A percentile compares a stretch with the other conserved stretches of the same genome.
These are phyloP conservation scores for Acephala macrosclerotiorum DNA, from an alignment of 2,329 filamentous ascomycete genomes.

Conservation along the genomic window DNA sequence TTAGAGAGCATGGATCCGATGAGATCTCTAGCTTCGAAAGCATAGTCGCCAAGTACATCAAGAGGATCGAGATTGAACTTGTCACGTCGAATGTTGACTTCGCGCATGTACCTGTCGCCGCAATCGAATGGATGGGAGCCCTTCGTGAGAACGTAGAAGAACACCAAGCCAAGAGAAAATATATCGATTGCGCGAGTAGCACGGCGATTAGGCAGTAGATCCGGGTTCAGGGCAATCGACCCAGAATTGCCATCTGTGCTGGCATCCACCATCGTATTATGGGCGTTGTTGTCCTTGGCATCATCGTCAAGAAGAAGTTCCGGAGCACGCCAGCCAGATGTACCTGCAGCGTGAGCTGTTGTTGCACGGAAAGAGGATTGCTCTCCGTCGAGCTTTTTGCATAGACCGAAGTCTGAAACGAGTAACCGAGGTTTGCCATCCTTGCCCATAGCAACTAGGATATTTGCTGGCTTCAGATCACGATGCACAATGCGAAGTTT, in stretches of 20 bases:
- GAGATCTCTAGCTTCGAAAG: slow-evolving; percentile 86
- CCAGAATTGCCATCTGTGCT: slow-evolving; percentile 68
- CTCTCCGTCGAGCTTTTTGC: slow-evolving; percentile 94
- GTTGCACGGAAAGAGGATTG: slow-evolving; percentile 95
- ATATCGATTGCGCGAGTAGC: slow-evolving; percentile 97
- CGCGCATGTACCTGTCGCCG: slow-evolving; percentile 92
- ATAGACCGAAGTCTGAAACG: slow-evolving; percentile 96
- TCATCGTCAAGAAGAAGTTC: slow-evolving; percentile 88
- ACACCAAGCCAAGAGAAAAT: slow-evolving; percentile 96
- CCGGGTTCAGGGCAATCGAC: slow-evolving; percentile 62
- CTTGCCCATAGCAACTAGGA: slow-evolving; percentile 80
- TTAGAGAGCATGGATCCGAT: slow-evolving; percentile 78
- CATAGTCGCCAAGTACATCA: slow-evolving; percentile 80
- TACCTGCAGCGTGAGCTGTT: slow-evolving; percentile 91
- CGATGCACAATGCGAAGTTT: slow-evolving; percentile 93
- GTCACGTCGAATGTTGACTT: slow-evolving; percentile 96
- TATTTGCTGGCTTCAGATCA: slow-evolving; percentile 97
- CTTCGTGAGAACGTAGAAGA: slow-evolving; percentile 96
- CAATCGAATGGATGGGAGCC: slow-evolving; percentile 94
- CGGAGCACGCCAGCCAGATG: slow-evolving; percentile 94
- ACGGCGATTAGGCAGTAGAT: slow-evolving; percentile 71
- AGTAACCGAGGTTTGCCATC: slow-evolving; percentile 80
- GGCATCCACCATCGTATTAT: slow-evolving; percentile 53
- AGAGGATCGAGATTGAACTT: slow-evolving; percentile 76
- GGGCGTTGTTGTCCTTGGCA: slow-evolving; percentile 52